These are phyloP conservation scores for Trichosanthes cucumerina DNA, from an alignment of 306 rosid genomes.

Conservation along the genomic window DNA sequence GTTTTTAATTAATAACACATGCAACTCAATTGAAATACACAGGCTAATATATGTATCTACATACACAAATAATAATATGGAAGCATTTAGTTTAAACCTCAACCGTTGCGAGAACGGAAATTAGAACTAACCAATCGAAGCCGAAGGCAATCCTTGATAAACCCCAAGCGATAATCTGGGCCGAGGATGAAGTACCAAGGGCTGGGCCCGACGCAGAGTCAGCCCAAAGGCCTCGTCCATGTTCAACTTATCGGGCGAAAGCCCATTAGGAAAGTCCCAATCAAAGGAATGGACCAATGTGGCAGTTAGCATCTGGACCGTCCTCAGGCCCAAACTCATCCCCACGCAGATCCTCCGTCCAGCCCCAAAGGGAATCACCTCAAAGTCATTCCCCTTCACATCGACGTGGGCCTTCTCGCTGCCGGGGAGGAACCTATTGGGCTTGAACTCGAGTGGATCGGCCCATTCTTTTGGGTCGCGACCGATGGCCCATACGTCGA, in stretches of 20 bases:
- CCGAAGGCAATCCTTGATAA: conserved; percentile 12
- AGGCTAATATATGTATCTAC: too few relatives aligned
- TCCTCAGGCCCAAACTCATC: conserved; percentile 46
- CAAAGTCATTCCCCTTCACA: conserved; percentile 58
- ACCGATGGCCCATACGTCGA: conserved; percentile 67
- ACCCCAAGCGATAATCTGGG: conserved; percentile 28
- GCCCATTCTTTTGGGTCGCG: conserved; percentile 61
- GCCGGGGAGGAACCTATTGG: conserved; percentile 53
- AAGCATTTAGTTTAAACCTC: too few relatives aligned
- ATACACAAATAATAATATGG: too few relatives aligned
- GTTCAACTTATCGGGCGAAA: conserved; percentile 27
- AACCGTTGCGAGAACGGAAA: too few relatives aligned
- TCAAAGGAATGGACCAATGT: conserved; percentile 46
- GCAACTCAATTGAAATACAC: too few relatives aligned
- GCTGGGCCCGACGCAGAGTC: conserved; percentile 49
- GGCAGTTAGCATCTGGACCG: conserved; percentile 44
- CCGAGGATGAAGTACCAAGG: conserved; percentile 34
- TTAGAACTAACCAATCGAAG: neutral
- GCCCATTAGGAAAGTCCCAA: conserved; percentile 45
- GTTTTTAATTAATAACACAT: too few relatives aligned
- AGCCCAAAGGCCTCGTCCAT: conserved; percentile 80
- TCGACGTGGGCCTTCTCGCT: conserved; percentile 47
- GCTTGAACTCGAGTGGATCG: conserved; percentile 46
- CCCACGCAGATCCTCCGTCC: conserved; percentile 79
- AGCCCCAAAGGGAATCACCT: conserved; percentile 69